Conservation (phyloP, 441 rosid genomes). For the Croton setiger region DNA sequence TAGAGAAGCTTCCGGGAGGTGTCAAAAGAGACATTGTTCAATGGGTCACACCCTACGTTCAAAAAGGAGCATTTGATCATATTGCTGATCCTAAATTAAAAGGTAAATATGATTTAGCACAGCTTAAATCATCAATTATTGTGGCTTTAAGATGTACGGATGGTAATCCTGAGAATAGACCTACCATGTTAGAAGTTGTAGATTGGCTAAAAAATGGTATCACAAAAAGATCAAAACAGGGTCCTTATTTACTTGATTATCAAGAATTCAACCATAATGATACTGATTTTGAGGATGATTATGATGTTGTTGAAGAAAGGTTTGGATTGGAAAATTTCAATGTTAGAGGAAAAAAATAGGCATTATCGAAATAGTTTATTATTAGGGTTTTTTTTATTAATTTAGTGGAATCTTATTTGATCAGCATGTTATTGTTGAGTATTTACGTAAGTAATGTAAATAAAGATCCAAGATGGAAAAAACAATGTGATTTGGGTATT, state of each 20-base stretch:
- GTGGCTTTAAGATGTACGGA: conserved; percentile 51
- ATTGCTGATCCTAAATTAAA: conserved; percentile 57
- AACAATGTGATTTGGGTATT: neutral
- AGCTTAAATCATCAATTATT: conserved; percentile 37
- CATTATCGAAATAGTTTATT: too few species aligned
- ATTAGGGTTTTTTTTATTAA: neutral
- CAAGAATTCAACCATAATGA: conserved; percentile 7
- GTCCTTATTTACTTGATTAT: neutral
- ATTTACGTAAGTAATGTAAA: conserved; percentile 3
- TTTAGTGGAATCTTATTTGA: neutral
- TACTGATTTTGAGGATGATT: neutral
- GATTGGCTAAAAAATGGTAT: conserved; percentile 46
- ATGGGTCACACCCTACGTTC: conserved; percentile 56
- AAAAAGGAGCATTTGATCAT: conserved; percentile 44
- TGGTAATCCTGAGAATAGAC: conserved; percentile 45
- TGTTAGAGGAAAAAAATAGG: neutral
- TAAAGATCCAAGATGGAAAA: neutral
- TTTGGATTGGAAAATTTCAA: conserved; percentile 16
- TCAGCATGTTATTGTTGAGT: neutral
- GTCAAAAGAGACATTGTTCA: conserved; percentile 42
- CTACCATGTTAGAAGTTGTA: conserved; percentile 52
- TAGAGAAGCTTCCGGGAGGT: conserved; percentile 44
- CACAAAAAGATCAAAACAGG: conserved; percentile 28
- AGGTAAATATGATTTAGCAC: conserved; percentile 46
- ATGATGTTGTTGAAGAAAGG: conserved; percentile 17